Base-by-base conservation (phyloP, 2,329 filamentous ascomycete genomes). In the Fusarium sp. region DNA sequence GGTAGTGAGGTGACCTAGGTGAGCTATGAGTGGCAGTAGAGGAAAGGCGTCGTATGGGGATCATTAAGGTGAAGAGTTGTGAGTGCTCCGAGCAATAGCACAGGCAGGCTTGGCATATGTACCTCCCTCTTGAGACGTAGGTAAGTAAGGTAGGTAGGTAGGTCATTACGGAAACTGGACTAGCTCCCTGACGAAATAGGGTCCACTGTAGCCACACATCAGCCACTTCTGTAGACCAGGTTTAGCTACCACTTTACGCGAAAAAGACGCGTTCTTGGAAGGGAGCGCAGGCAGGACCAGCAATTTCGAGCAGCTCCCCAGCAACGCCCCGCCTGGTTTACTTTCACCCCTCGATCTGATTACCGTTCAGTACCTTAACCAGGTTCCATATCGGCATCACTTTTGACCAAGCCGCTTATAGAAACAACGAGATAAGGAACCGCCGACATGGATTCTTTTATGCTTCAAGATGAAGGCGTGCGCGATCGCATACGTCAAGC, bases 401-500 rank as follows among this genome's bases (percentile, higher is more conserved):
- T 53, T 38, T 48, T 65, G 56, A 64, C 31, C 45, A 62, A 63
- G 59, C 58, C 51, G 45, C 47, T 64, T 47, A 24, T 66, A 63
- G 51, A 44, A 60, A 63, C 61, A 44, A 44, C 41, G 70, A 65
- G 55, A 26, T 61, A 69, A 55, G 28, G 14, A 69, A 63, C 51
- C 53, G 28, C 33, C 81, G 83, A 68, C 72, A 95, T 96, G 93
- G 92, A 95, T 76, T 88, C 86, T 68, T 85, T 90, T 75, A 90
- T 92, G 85, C 89, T 97, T 78, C 90, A 92, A 82, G 95, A 98
- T 87, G 93, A 96, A 83, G 94, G 92, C 74, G 91, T 92, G 77
- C 89, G 91, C 77, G 92, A 97, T 85, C 93, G 95, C 78, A 90
- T 97, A 81, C 92, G 94, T 78, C 90, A 92, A 73, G 95, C 94